Evolutionary conservation across 345 rosid species (phyloP), one percentile per base, ranked within the genome.

Genomic region (Sapria himalayana): DNA sequence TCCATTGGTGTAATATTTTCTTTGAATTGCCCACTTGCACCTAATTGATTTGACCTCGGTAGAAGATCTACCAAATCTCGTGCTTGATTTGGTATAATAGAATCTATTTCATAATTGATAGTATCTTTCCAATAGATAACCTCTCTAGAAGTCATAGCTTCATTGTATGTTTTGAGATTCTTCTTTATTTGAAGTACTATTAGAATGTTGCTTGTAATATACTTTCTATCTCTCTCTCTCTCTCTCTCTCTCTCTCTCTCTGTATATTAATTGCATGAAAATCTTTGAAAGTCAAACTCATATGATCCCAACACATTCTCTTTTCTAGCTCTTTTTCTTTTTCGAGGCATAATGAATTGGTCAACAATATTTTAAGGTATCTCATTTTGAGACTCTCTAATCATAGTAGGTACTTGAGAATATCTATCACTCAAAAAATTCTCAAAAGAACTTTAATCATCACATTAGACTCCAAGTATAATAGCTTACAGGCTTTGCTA

Each of bases 361-460:
- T n/a, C n/a, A n/a, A n/a, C n/a, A n/a, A n/a, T n/a, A n/a, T n/a
- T n/a, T 37, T 37, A 19, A 9, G 23, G 21, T 13, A 7, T 1
- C 3, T n/a, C 3, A 6, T 27, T 5, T 38, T 37, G 27, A 0
- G 5, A 22, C 38, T n/a, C 2, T 9, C 15, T 3, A 1, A 10
- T 1, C 20, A 9, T 4, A 3, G 29, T 7, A 4, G 5, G 2
- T 25, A n/a, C n/a, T n/a, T n/a, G n/a, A n/a, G n/a, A n/a, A n/a
- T n/a, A n/a, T n/a, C n/a, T n/a, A n/a, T 15, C 37, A 25, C 19
- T 29, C 10, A 2, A 0, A 4, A 0, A 5, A 2, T 3, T n/a
- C 22, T 32, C 0, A 20, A 0, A 48, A 25, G 7, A 41, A 41
- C 2, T 45, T 46, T 37, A 1, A 55, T 22, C 10, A 24, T 55